A percentile compares a stretch with the other conserved stretches of the same genome.
phyloP scores from a whole-genome alignment of 1,284 basidiomycete genomes.

The Prillingera fragicola region DNA sequence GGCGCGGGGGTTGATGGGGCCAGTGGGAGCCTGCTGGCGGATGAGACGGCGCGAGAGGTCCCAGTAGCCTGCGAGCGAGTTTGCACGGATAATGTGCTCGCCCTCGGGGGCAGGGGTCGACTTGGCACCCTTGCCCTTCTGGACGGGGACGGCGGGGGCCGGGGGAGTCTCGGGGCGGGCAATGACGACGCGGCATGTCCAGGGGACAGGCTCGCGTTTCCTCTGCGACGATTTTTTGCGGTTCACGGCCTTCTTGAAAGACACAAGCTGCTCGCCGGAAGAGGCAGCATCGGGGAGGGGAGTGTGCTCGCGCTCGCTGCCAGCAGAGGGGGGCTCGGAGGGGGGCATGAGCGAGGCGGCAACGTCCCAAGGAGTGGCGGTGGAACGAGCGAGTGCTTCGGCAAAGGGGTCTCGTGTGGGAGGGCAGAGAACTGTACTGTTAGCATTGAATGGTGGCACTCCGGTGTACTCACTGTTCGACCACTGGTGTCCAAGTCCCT shows the following conservation, averaged over 20 bases:
- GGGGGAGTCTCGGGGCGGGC: conserved; percentile 13
- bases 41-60: conserved; percentile 64
- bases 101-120: conserved; percentile 49
- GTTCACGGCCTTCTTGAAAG: conserved; percentile 8
- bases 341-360: conserved; percentile 10
- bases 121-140: conserved; percentile 20
- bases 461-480: conserved; percentile 30
- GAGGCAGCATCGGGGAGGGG: conserved; percentile 11
- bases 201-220: conserved; percentile 9
- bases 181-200: conserved; percentile 40
- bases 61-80: conserved; percentile 73
- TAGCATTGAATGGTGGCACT: background rate
- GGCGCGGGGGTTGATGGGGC: conserved; percentile 18
- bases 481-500: conserved; percentile 38
- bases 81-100: conserved; percentile 64
- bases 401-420: conserved; percentile 42
- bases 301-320: conserved; percentile 19
- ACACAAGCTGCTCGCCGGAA: conserved; percentile 12
- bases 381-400: conserved; percentile 44
- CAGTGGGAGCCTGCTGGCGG: conserved; percentile 20
- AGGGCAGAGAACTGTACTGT: conserved; percentile 38
- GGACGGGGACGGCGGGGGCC: conserved; percentile 14
- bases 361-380: conserved; percentile 25
- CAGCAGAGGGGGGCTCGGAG: conserved; percentile 15
- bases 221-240: conserved; percentile 2